Evolutionary conservation across 306 rosid species (phyloP), one percentile per base, ranked within the genome.

Genomic region (Morella rubra): DNA sequence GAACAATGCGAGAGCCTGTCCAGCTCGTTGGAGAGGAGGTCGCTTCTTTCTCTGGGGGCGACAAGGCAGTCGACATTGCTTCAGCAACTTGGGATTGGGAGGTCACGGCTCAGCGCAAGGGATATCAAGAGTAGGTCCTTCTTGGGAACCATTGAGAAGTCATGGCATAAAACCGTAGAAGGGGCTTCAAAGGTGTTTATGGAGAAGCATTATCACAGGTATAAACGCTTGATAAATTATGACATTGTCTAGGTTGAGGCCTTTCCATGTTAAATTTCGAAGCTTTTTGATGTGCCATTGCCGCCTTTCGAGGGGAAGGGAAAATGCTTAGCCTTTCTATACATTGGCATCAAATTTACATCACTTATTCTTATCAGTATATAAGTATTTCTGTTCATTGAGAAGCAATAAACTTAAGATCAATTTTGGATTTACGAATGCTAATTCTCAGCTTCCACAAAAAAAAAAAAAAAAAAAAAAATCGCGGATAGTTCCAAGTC

Each of bases 161-260:
- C 94, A 58, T 94, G 97, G 98, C 86, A 88, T 52, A 89, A 85
- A 84, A 87, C 96, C 37, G 85, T 90, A 5, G 90, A 91, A 82
- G 93, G 94, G 37, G 94, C 96, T n/a, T 94, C 97, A 49, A 90
- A 85, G 83, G 87, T 89, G 51, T 89, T 93, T 77, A 82, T 90
- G 73, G 98, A 90, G 82, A 91, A 86, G 73, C 98, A 93, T 73
- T 93, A 90, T 81, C 84, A 91, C 77, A 78, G 89, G 61, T 94
- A 93, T 77, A 90, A 80, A 87, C 96, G 91, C 81, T 83, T 91
- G 86, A 89, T 87, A 79, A 91, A 73, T 83, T n/a, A n/a, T n/a
- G 97, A 93, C 67, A 68, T 79, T 80, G 93, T 85, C 77, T 89
- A 89, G 77, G 22, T 52, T 51, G 50, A 60, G 37, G 49, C 49